A percentile compares a stretch with the other conserved stretches of the same genome.
Evolutionary conservation across 163 green algal species (phyloP).

Genomic region (Chlamydomonas reinhardtii): DNA sequence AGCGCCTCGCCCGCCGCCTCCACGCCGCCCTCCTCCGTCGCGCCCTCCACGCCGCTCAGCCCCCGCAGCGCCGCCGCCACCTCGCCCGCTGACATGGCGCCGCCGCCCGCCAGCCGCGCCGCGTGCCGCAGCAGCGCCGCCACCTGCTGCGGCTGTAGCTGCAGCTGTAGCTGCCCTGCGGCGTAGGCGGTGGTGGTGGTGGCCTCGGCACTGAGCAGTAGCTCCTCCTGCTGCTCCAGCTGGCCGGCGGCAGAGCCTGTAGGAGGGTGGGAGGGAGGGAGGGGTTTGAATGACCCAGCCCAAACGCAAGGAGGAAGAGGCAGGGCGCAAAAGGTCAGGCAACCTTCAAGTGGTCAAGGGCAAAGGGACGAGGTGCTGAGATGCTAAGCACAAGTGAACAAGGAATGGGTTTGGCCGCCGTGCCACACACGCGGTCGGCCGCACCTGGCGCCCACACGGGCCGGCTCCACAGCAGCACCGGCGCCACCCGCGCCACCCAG

Average conservation of each 20-base stretch:
- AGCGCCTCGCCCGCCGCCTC: neutral
- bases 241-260: constrained; percentile 20
- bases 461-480: constrained; percentile 5
- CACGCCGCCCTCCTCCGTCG: neutral
- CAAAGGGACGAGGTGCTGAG: too few species aligned
- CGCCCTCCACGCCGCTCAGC: neutral
- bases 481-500: neutral
- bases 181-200: constrained; percentile 4
- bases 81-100: neutral
- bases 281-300: too few species aligned
- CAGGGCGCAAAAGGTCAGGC: too few species aligned
- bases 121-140: constrained; percentile 16
- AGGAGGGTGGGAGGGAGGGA: too few species aligned
- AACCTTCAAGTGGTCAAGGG: too few species aligned
- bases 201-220: constrained; percentile 17
- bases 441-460: constrained; percentile 6
- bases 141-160: neutral
- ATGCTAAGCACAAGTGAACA: too few species aligned
- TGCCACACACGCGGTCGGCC: neutral
- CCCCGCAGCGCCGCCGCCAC: constrained; percentile 19
- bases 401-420: too few species aligned
- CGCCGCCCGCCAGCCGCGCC: neutral
- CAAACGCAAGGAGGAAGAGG: too few species aligned
- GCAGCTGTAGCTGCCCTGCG: neutral
- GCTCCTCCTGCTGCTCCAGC: constrained; percentile 23